A percentile compares a stretch with the other conserved stretches of the same genome.
Conservation (phyloP, 495 filamentous ascomycete species). For the Peziza echinospora region DNA sequence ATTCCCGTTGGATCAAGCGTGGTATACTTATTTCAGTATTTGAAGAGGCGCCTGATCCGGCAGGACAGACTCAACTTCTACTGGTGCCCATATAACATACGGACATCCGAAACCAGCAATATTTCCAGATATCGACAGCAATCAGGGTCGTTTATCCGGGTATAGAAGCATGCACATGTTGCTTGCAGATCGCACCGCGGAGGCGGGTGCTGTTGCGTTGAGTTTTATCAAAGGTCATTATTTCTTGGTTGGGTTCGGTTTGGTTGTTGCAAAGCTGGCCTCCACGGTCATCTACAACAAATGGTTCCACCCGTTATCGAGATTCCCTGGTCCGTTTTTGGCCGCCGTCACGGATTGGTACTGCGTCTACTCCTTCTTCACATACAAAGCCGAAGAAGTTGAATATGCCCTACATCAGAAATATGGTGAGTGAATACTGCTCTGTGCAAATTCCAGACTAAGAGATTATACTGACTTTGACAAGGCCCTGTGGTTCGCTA, state of each 20-base stretch:
- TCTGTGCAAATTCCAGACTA: neutral
- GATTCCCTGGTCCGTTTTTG: constrained; percentile 29
- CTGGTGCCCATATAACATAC: too few species aligned
- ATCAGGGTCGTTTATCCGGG: too few species aligned
- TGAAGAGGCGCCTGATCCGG: too few species aligned
- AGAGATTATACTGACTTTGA: neutral
- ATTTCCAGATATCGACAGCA: too few species aligned
- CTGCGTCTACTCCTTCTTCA: constrained; percentile 22
- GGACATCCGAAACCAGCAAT: too few species aligned
- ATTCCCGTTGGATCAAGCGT: too few species aligned
- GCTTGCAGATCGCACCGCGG: too few species aligned
- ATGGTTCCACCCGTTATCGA: constrained; percentile 26
- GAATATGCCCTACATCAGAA: constrained; percentile 29
- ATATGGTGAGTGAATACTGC: constrained; percentile 16
- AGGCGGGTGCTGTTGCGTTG: too few species aligned
- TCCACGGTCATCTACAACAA: constrained; percentile 24
- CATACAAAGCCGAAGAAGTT: constrained; percentile 24
- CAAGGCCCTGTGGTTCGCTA: constrained; percentile 33
- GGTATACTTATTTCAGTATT: too few species aligned
- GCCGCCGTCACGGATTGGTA: constrained; percentile 29
- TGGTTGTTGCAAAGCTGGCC: neutral
- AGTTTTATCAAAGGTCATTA: too few species aligned
- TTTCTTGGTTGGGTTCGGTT: neutral
- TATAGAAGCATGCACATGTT: too few species aligned
- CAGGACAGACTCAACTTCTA: too few species aligned